phyloP scores from a whole-genome alignment of 23 red algal species.

The Gracilaria vermiculophylla region DNA sequence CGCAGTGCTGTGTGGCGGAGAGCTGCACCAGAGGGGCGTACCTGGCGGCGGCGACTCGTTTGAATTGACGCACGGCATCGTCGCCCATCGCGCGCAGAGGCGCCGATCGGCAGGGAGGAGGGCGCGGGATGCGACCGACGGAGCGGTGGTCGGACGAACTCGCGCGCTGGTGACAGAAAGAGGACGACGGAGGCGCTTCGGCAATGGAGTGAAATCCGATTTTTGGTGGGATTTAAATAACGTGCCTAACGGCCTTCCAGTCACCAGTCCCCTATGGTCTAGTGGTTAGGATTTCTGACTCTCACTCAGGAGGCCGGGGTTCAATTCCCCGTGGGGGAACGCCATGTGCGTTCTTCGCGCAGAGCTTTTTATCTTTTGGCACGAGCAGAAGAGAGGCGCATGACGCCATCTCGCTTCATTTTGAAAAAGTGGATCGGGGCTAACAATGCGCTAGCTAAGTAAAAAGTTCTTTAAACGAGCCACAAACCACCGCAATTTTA shows the following conservation, averaged over 20 bases:
- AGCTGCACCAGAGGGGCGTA: constrained; percentile 10
- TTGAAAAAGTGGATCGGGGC: no score
- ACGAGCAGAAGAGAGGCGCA: no score
- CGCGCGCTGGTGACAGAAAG: no score
- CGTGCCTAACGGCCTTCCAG: no score
- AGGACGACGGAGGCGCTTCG: no score
- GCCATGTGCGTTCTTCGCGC: neutral
- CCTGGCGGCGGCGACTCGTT: neutral
- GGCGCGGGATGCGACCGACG: neutral
- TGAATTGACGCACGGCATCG: constrained; percentile 17
- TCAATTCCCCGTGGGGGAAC: constrained; percentile 66
- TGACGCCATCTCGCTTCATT: no score
- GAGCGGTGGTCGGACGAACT: neutral
- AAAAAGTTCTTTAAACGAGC: no score
- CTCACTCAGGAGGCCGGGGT: constrained; percentile 66
- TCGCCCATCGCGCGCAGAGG: constrained; percentile 22
- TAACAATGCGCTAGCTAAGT: no score
- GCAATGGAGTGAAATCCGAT: no score
- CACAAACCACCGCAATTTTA: neutral
- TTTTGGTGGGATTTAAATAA: no score
- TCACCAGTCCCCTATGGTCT: constrained; percentile 43
- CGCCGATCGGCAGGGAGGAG: neutral
- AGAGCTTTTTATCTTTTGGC: neutral
- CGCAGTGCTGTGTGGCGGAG: constrained; percentile 21
- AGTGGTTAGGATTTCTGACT: constrained; percentile 69